A percentile compares a stretch with the other conserved stretches of the same genome.
phyloP scores from a whole-genome alignment of 1,139 yeast genomes.

The Zygosaccharomyces pseudobailii region DNA sequence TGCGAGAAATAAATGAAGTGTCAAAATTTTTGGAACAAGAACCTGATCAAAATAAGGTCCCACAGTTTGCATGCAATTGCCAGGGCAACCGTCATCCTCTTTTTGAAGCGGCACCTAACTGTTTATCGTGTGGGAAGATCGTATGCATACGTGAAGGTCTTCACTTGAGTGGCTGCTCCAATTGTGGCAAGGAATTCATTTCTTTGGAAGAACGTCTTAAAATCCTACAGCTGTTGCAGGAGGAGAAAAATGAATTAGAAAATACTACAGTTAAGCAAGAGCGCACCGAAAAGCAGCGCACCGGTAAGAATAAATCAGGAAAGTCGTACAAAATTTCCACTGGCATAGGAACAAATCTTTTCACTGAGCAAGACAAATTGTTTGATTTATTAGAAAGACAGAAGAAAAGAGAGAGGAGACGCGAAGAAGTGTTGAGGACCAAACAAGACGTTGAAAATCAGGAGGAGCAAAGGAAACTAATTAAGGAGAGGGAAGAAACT shows the following conservation, averaged over 20 bases:
- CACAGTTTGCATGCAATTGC: conserved; percentile 58
- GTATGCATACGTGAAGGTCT: conserved; percentile 85
- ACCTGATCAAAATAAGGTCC: conserved; percentile 26
- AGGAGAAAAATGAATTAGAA: conserved; percentile 43
- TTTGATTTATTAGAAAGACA: conserved; percentile 48
- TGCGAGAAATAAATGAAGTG: conserved; percentile 47
- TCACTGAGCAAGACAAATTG: conserved; percentile 63
- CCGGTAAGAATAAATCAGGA: conserved; percentile 19
- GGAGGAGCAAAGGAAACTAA: conserved; percentile 38
- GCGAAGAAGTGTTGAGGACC: conserved; percentile 23
- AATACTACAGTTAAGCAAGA: conserved; percentile 18
- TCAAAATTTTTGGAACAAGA: conserved; percentile 38
- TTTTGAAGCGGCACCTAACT: conserved; percentile 87
- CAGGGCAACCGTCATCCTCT: conserved; percentile 83
- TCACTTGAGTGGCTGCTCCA: conserved; percentile 74
- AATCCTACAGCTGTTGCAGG: conserved; percentile 48
- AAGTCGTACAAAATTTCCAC: conserved; percentile 30
- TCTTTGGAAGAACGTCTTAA: conserved; percentile 55
- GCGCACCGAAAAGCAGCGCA: conserved; percentile 9
- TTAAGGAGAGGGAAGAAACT: conserved; percentile 36
- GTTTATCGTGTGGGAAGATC: conserved; percentile 89
- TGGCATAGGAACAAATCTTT: conserved; percentile 58
- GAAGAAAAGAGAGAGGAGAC: conserved; percentile 26
- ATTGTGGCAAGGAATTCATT: conserved; percentile 67
- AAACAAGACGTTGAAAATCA: conserved; percentile 40